These are phyloP conservation scores for Exophiala bonariae DNA, from an alignment of 2,329 filamentous ascomycete genomes.

Conservation along the genomic window DNA sequence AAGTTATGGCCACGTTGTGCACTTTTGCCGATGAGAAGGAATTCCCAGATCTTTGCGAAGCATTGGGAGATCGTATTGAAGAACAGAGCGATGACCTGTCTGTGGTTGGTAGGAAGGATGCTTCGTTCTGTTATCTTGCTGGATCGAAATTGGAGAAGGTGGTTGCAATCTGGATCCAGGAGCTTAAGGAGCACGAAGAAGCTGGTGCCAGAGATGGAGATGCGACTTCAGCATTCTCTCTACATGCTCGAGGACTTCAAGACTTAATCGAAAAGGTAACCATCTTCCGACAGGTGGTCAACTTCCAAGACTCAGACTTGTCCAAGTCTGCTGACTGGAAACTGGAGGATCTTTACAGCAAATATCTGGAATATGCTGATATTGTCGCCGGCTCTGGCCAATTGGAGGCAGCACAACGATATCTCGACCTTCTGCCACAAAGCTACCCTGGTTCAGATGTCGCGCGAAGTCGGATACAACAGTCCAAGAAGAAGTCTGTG, in stretches of 20 bases:
- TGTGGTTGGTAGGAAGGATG: conserved; percentile 70
- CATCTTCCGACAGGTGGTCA: conserved; percentile 89
- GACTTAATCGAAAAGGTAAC: conserved; percentile 98
- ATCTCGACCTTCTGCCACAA: conserved; percentile 80
- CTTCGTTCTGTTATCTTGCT: conserved; percentile 93
- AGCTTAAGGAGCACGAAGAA: conserved; percentile 81
- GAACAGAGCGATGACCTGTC: conserved; percentile 63
- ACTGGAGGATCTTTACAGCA: conserved; percentile 81
- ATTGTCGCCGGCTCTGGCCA: conserved; percentile 90
- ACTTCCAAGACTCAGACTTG: conserved; percentile 80
- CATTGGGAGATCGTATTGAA: conserved; percentile 84
- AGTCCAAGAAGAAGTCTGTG: conserved; percentile 68
- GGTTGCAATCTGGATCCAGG: conserved; percentile 86
- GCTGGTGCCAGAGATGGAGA: conserved; percentile 67
- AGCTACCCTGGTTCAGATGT: conserved; percentile 85
- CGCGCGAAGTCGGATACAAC: conserved; percentile 78
- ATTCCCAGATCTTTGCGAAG: conserved; percentile 93
- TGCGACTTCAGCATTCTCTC: conserved; percentile 81
- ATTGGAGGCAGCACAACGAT: conserved; percentile 81
- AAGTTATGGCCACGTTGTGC: conserved; percentile 92
- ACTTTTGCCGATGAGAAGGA: conserved; percentile 90
- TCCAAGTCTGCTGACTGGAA: conserved; percentile 78
- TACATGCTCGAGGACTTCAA: conserved; percentile 85
- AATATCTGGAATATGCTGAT: conserved; percentile 96
- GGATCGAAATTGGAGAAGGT: conserved; percentile 98